Conservation (phyloP, 2,329 filamentous ascomycete genomes). For the Zalaria sp. region DNA sequence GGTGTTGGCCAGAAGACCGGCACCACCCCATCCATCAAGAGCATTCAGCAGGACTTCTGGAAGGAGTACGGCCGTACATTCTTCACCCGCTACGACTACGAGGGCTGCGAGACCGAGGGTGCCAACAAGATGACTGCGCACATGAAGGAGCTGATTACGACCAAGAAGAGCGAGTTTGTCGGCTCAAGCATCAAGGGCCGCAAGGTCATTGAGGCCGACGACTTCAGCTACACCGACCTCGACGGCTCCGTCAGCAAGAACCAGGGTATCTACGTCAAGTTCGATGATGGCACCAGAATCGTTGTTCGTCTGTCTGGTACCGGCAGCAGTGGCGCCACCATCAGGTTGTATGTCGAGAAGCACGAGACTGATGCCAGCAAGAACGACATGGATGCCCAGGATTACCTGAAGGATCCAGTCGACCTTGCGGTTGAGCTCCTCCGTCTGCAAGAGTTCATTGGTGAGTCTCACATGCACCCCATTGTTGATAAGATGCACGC, state of each 20-base stretch:
- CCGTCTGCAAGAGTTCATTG: constrained; percentile 87
- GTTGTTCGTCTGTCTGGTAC: constrained; percentile 92
- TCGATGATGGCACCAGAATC: constrained; percentile 87
- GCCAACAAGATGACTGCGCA: constrained; percentile 81
- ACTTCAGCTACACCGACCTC: constrained; percentile 98
- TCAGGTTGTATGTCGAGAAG: constrained; percentile 94
- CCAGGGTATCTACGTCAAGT: constrained; percentile 89
- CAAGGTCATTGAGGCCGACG: constrained; percentile 77
- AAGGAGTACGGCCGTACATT: constrained; percentile 89
- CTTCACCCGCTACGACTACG: constrained; percentile 98
- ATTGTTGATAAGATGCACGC: too few relatives aligned
- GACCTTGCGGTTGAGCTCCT: constrained; percentile 71
- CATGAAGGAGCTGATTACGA: constrained; percentile 62
- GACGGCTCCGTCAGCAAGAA: constrained; percentile 91
- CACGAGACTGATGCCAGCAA: constrained; percentile 70
- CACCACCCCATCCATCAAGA: constrained; percentile 79
- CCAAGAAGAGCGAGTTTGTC: constrained; percentile 57
- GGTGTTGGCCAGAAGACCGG: constrained; percentile 72
- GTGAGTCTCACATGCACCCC: too few relatives aligned
- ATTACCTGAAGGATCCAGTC: constrained; percentile 85
- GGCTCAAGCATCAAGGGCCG: constrained; percentile 70
- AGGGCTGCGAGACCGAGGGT: constrained; percentile 81
- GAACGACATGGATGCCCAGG: constrained; percentile 74
- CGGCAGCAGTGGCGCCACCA: constrained; percentile 87
- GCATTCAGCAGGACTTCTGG: constrained; percentile 98